Conservation (phyloP, 176 grass and related monocot species). For the maize (Zea mays) region DNA sequence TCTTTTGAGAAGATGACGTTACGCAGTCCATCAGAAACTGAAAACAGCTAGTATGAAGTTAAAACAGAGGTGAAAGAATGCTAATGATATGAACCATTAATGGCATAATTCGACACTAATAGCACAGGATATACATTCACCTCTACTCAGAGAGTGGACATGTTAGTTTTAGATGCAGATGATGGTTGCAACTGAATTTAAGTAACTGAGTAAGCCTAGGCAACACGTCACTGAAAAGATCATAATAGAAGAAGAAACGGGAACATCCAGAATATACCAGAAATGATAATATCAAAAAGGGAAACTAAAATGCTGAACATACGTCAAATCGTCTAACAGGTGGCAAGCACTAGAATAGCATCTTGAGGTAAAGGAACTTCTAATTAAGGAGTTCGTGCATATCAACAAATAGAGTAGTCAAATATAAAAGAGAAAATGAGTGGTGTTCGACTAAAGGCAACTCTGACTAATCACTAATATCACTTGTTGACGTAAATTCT, state of each 20-base stretch:
- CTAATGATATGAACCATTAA: slow-evolving; percentile 5
- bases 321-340: neutral
- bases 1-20: neutral
- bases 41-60: neutral
- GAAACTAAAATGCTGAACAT: neutral
- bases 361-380: neutral
- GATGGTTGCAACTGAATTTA: slow-evolving; percentile 1
- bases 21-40: neutral
- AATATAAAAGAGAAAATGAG: neutral
- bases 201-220: neutral
- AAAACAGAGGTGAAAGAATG: neutral
- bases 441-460: neutral
- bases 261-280: neutral
- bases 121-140: neutral
- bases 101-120: neutral
- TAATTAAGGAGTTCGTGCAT: neutral
- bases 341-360: neutral
- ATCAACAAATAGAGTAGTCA: neutral
- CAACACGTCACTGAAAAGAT: neutral
- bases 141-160: neutral
- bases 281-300: neutral
- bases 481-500: too few relatives aligned
- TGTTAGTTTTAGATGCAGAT: neutral
- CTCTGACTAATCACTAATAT: neutral
- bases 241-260: neutral